These are phyloP conservation scores for Calocera viscosa DNA, from an alignment of 768 basidiomycete species.

Conservation along the genomic window DNA sequence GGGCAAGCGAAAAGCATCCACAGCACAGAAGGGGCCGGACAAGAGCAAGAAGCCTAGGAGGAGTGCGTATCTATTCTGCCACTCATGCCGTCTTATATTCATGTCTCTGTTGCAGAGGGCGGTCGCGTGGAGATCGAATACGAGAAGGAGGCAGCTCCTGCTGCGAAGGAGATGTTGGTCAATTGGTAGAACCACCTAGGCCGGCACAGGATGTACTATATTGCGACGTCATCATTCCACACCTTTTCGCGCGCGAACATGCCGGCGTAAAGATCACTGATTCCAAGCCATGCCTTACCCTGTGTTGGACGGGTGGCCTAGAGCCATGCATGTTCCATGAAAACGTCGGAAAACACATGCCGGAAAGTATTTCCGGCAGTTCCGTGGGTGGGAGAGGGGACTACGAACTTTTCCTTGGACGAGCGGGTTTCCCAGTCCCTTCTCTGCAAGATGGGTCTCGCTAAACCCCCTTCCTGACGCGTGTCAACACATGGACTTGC, in stretches of 20 bases:
- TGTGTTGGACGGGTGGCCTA: too few species aligned
- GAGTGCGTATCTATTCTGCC: slow-evolving; percentile 34
- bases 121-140: slow-evolving; percentile 91
- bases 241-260: slow-evolving; percentile 16
- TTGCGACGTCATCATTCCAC: not conserved
- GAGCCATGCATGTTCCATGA: too few species aligned
- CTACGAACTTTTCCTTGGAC: too few species aligned
- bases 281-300: too few species aligned
- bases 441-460: too few species aligned
- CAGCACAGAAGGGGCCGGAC: slow-evolving; percentile 34
- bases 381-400: too few species aligned
- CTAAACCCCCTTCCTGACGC: too few species aligned
- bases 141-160: slow-evolving; percentile 69
- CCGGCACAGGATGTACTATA: not conserved
- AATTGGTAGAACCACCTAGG: slow-evolving; percentile 23
- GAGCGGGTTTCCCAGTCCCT: too few species aligned
- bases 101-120: slow-evolving; percentile 37
- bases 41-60: slow-evolving; percentile 48
- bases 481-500: too few species aligned
- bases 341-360: too few species aligned
- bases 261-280: too few species aligned
- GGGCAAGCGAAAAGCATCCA: slow-evolving; percentile 55
- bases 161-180: slow-evolving; percentile 30
- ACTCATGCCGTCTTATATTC: not conserved
- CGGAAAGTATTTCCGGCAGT: too few species aligned